These are phyloP conservation scores for Populus davidiana DNA, from an alignment of 345 rosid species.

Conservation along the genomic window DNA sequence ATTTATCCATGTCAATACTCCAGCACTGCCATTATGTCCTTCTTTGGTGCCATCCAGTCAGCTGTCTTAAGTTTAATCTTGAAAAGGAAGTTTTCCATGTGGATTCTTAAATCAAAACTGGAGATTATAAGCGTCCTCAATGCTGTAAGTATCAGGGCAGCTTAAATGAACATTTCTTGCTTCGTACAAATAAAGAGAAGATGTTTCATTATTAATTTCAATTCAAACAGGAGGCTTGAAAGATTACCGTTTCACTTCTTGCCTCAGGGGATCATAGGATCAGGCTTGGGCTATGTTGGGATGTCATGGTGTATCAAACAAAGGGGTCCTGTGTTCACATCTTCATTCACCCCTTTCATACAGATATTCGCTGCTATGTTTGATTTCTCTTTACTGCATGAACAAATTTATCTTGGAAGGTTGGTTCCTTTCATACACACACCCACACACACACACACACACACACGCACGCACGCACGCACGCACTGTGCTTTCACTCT, in stretches of 20 bases:
- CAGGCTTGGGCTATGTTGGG: slow-evolving; percentile 29
- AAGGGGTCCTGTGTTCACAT: slow-evolving; percentile 32
- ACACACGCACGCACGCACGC: too few relatives aligned
- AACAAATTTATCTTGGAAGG: slow-evolving; percentile 32
- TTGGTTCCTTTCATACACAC: not conserved
- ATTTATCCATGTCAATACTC: slow-evolving; percentile 25
- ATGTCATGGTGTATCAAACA: slow-evolving; percentile 35
- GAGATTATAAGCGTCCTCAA: slow-evolving; percentile 16
- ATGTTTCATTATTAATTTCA: not conserved
- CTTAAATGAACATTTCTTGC: not conserved
- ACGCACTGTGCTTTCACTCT: not conserved
- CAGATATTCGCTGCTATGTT: slow-evolving; percentile 32
- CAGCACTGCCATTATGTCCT: slow-evolving; percentile 19
- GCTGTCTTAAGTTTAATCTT: slow-evolving; percentile 1
- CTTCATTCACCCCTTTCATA: slow-evolving; percentile 27
- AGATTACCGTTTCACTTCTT: not conserved
- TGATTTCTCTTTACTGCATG: slow-evolving; percentile 24
- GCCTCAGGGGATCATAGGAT: slow-evolving; percentile 25
- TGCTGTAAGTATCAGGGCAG: slow-evolving; percentile 3
- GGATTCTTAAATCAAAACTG: slow-evolving; percentile 22
- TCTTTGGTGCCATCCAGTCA: slow-evolving; percentile 25
- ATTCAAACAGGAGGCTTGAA: not conserved
- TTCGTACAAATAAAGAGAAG: not conserved
- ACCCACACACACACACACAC: not conserved
- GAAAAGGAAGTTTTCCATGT: slow-evolving; percentile 9